Percentiles rank a stretch among this genome's conserved stretches.
Conservation (phyloP, 139 green algal genomes). For the Penium margaritaceum region DNA sequence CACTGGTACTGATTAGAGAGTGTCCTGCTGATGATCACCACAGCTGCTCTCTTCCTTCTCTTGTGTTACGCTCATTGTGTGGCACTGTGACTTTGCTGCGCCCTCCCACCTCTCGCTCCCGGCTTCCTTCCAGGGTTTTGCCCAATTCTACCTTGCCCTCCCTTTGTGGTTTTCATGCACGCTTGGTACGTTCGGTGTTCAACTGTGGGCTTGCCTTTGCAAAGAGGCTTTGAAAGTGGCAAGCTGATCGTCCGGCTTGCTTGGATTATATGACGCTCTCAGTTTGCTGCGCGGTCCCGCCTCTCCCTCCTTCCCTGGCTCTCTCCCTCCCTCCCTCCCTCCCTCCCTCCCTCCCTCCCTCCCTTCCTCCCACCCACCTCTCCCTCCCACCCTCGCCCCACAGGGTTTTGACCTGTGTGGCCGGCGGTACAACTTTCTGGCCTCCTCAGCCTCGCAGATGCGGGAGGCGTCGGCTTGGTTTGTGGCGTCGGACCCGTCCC, state of each 20-base stretch:
- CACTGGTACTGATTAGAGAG: no score
- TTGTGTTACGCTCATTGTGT: no score
- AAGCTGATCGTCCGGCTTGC: background rate
- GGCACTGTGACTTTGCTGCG: no score
- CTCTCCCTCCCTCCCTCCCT: background rate
- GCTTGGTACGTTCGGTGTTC: background rate
- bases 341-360: background rate
- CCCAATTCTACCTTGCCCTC: no score
- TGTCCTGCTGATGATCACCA: no score
- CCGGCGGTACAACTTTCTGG: conserved; percentile 22
- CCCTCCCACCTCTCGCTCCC: no score
- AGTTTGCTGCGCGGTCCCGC: background rate
- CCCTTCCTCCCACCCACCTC: background rate
- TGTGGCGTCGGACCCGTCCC: background rate
- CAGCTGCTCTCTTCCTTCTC: no score
- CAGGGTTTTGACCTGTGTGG: conserved; percentile 27
- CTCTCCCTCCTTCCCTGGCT: background rate
- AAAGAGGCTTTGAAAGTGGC: no score
- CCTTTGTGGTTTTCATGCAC: background rate
- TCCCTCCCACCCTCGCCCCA: background rate
- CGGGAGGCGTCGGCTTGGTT: conserved; percentile 31
- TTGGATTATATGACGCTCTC: background rate
- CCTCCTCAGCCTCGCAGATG: conserved; percentile 2
- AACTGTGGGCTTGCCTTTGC: background rate
- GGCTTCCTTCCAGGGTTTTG: no score